Conservation (phyloP, 192 early-diverging fungal genomes). For the Funneliformis mosseae region DNA sequence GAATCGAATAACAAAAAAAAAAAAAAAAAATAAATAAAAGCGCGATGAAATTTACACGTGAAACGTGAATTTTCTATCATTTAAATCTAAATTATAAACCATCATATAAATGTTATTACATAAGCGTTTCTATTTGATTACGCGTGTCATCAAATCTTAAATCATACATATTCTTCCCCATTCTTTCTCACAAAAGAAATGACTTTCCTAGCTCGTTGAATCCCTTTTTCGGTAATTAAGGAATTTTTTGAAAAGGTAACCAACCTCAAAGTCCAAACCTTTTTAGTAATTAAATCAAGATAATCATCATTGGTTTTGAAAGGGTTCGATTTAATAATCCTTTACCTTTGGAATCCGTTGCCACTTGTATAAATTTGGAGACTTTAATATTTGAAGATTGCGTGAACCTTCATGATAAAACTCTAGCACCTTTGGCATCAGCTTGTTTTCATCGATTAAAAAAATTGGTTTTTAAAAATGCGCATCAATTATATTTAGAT, state of each 20-base stretch:
- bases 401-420: not conserved
- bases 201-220: not conserved
- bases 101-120: too few relatives aligned
- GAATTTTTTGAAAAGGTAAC: not conserved
- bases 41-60: too few relatives aligned
- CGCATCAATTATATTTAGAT: not conserved
- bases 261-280: not conserved
- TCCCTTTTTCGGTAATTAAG: not conserved
- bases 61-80: too few relatives aligned
- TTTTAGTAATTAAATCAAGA: not conserved
- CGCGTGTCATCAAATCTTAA: not conserved
- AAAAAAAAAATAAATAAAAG: too few relatives aligned
- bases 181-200: constrained; percentile 2
- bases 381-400: not conserved
- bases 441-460: constrained; percentile 2
- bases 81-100: too few relatives aligned
- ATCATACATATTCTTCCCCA: not conserved
- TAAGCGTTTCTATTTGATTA: too few relatives aligned
- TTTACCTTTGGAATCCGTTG: not conserved
- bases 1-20: too few relatives aligned
- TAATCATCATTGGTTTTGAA: constrained; percentile 3
- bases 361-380: constrained; percentile 11
- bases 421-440: not conserved
- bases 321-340: constrained; percentile 3
- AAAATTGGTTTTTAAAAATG: constrained; percentile 21